Evolutionary conservation across 192 early-diverging fungal genomes (phyloP).

Genomic region (Dissophora ornata): DNA sequence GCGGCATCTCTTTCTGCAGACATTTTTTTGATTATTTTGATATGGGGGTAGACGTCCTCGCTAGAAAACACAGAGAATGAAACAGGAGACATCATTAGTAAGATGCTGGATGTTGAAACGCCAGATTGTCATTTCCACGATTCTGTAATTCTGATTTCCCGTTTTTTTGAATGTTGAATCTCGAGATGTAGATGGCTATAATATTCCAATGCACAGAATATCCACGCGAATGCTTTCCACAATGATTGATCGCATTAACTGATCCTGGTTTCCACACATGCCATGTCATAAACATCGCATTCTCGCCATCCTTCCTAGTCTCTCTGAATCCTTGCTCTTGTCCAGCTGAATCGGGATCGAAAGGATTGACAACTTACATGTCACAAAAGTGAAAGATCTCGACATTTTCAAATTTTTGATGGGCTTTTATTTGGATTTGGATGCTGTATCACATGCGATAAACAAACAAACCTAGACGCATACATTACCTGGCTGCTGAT

Average conservation of each 20-base stretch:
- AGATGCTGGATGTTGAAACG: too few species aligned
- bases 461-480: neutral
- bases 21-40: constrained; percentile 62
- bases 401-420: neutral
- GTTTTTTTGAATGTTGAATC: too few species aligned
- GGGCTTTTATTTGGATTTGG: neutral
- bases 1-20: constrained; percentile 48
- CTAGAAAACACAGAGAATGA: neutral
- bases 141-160: too few species aligned
- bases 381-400: constrained; percentile 25
- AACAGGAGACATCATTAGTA: too few species aligned
- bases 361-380: constrained; percentile 16
- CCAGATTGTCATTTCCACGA: too few species aligned
- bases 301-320: neutral
- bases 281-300: too few species aligned
- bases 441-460: neutral
- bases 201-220: too few species aligned
- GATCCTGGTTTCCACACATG: too few species aligned
- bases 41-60: constrained; percentile 7
- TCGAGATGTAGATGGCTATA: too few species aligned
- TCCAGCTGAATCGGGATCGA: neutral
- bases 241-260: too few species aligned
- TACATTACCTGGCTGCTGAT: neutral
- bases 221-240: too few species aligned
- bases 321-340: neutral